phyloP scores from a whole-genome alignment of 73 alveolate species.

The Blepharisma stoltei region DNA sequence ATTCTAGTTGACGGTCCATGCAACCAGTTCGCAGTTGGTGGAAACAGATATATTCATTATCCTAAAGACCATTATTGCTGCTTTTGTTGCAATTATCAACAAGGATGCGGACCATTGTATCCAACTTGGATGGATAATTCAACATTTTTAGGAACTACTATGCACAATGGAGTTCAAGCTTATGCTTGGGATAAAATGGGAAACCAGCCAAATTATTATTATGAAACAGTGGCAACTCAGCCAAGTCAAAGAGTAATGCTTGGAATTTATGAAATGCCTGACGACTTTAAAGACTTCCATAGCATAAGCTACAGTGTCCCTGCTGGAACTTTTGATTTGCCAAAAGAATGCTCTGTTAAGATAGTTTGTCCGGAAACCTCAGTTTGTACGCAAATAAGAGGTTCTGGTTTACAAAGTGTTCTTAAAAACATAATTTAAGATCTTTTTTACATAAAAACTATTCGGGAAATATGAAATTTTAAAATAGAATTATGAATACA shows the following conservation, averaged over 20 bases:
- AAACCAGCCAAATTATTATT: slow-evolving; percentile 45
- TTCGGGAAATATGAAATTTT: too few species aligned
- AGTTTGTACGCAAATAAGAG: too few species aligned
- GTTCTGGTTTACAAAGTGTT: too few species aligned
- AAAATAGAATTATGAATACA: too few species aligned
- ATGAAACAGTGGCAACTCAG: slow-evolving; percentile 41
- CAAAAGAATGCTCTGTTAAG: too few species aligned
- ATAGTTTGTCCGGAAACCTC: too few species aligned
- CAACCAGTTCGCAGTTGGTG: slow-evolving; percentile 40
- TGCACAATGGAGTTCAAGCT: slow-evolving; percentile 37
- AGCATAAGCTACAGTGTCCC: too few species aligned
- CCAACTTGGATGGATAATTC: slow-evolving; percentile 48
- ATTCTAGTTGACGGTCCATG: slow-evolving; percentile 44
- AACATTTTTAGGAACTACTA: slow-evolving; percentile 30
- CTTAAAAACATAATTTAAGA: too few species aligned
- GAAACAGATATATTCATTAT: slow-evolving; percentile 50
- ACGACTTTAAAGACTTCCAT: slow-evolving; percentile 40
- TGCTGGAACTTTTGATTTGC: too few species aligned
- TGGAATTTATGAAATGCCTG: slow-evolving; percentile 47
- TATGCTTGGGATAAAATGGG: slow-evolving; percentile 56
- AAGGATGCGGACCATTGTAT: slow-evolving; percentile 58
- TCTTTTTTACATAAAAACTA: too few species aligned
- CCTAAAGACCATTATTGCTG: slow-evolving; percentile 53
- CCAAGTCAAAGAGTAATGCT: slow-evolving; percentile 45
- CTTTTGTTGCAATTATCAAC: slow-evolving; percentile 50